A percentile compares a stretch with the other conserved stretches of the same genome.
phyloP scores from a whole-genome alignment of 1,284 basidiomycete species.

The Macrocybe sp. region DNA sequence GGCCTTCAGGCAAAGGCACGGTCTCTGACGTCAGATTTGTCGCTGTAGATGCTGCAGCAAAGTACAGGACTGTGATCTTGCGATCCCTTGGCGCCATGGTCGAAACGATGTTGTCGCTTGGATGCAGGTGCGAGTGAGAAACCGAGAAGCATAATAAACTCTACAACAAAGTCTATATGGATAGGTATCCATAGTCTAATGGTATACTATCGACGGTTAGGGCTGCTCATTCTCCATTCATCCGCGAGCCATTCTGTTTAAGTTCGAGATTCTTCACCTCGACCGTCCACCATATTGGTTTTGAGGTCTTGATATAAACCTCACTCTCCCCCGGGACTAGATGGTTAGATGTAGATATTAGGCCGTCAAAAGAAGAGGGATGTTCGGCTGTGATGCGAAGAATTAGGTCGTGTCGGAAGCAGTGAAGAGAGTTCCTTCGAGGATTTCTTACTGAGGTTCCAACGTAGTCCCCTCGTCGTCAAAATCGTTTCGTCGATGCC shows the following conservation, averaged over 20 bases:
- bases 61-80: constrained; percentile 68
- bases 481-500: constrained; percentile 75
- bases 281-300: constrained; percentile 87
- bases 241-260: constrained; percentile 1
- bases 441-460: constrained; percentile 74
- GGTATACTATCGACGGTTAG: too few relatives aligned
- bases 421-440: not conserved
- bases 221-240: too few relatives aligned
- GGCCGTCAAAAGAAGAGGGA: constrained; percentile 73
- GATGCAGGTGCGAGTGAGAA: not conserved
- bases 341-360: constrained; percentile 92
- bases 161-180: not conserved
- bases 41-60: constrained; percentile 72
- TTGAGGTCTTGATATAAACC: constrained; percentile 74
- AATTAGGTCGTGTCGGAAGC: not conserved
- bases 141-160: not conserved
- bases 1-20: constrained; percentile 36
- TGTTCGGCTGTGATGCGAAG: constrained; percentile 37
- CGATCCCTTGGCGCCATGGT: too few relatives aligned
- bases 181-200: not conserved
- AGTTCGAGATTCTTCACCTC: constrained; percentile 40
- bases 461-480: constrained; percentile 80
- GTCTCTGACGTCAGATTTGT: constrained; percentile 50
- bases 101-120: not conserved
- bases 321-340: constrained; percentile 56